Base-by-base conservation (phyloP, 257 asterid species). In the Petunia secreta region DNA sequence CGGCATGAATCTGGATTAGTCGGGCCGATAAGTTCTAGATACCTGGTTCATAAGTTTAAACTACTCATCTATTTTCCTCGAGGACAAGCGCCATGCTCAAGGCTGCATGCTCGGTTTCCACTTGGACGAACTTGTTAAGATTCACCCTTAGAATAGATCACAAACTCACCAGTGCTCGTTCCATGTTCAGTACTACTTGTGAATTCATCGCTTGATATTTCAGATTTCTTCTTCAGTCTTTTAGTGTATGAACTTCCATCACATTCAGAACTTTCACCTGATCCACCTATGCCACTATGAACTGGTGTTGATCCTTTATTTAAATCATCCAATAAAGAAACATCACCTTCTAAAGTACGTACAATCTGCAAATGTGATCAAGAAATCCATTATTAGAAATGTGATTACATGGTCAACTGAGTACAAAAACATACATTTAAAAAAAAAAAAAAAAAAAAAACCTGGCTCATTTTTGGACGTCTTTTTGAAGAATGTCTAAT, bases 381-480 rank as follows among this genome's bases (percentile, higher is more conserved):
- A 5, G 62, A 55, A 55, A 55, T 55, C 5, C 6, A 55, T 8
- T 14, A 1, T 55, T 55, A 14, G 0, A 25, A 25, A 25, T 25
- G 36, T 57, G 8, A 54, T 54, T 54, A 13, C 34, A 13, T 11
- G 0, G 34, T 39, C 34, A 67, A 40, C 15, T 43, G 7, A n/a
- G 54, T 38, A n/a, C n/a, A n/a, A n/a, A n/a, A n/a, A n/a, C n/a
- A n/a, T n/a, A n/a, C n/a, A n/a, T n/a, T n/a, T n/a, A n/a, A n/a
- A n/a, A n/a, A n/a, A n/a, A n/a, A n/a, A n/a, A 16, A 36, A 68
- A 48, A 25, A 10, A 6, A 16, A 9, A 8, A 46, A 76, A 90
- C 98, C 90, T 94, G 98, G 80, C 97, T 90, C 98, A 94, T 94
- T 80, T 86, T 93, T 8, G 98, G 98, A 38, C 98, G 98, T 82